Conservation (phyloP, 495 filamentous ascomycete genomes). For the Penicillium bovifimosum region DNA sequence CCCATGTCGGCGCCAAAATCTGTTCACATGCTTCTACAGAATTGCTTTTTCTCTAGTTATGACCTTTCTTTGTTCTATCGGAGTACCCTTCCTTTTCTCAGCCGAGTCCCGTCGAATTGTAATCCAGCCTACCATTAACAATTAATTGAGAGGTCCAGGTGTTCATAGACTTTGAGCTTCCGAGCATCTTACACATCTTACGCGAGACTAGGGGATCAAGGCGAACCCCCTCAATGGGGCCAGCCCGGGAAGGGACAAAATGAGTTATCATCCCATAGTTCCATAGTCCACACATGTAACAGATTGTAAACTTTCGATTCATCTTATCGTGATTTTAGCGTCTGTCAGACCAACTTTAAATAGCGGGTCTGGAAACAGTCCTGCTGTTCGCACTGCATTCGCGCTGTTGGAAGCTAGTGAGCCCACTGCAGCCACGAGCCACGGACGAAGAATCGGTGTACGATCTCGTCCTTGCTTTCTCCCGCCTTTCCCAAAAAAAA, state of each 20-base stretch:
- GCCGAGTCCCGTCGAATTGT: background rate
- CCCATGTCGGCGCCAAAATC: background rate
- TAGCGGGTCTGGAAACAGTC: conserved; percentile 12
- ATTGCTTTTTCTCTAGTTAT: background rate
- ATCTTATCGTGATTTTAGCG: conserved; percentile 25
- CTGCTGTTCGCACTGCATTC: background rate
- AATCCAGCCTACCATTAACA: background rate
- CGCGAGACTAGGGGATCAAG: background rate
- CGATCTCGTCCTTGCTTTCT: conserved; percentile 2
- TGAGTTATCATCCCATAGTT: background rate
- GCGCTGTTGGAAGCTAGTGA: background rate
- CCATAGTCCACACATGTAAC: background rate
- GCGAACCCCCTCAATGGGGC: too few relatives aligned
- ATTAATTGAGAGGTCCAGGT: background rate
- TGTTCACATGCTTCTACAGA: background rate
- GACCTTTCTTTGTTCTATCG: background rate
- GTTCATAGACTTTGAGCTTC: too few relatives aligned
- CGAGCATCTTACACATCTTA: background rate
- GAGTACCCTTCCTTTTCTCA: background rate
- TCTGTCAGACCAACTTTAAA: conserved; percentile 29
- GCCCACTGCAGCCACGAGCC: background rate
- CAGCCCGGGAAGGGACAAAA: too few relatives aligned
- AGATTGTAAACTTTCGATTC: background rate
- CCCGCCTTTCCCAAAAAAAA: too few relatives aligned
- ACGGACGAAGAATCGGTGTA: conserved; percentile 17